A percentile compares a stretch with the other conserved stretches of the same genome.
Conservation (phyloP, 345 rosid genomes). For the Nasturtium officinale region DNA sequence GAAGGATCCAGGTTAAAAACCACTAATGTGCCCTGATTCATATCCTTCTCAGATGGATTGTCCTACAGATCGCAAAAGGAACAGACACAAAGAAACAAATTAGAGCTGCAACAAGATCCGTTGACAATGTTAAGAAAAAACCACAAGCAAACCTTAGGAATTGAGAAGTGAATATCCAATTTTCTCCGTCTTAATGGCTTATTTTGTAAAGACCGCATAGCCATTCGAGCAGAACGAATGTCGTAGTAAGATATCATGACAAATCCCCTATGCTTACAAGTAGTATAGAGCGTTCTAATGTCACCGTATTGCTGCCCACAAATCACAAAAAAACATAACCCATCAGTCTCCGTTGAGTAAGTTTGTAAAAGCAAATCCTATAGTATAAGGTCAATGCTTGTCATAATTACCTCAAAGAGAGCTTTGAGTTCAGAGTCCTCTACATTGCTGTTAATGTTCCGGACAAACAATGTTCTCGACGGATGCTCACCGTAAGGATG, state of each 20-base stretch:
- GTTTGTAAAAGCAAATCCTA: constrained; percentile 2
- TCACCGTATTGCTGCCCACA: constrained; percentile 77
- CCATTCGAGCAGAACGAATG: constrained; percentile 82
- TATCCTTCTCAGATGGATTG: constrained; percentile 71
- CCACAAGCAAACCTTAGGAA: constrained; percentile 61
- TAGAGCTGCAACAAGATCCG: background rate
- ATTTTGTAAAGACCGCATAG: constrained; percentile 76
- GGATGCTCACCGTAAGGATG: constrained; percentile 90
- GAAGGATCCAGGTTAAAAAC: constrained; percentile 83
- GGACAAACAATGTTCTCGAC: constrained; percentile 78
- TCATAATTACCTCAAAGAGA: constrained; percentile 66
- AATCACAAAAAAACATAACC: constrained; percentile 12
- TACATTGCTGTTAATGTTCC: constrained; percentile 81
- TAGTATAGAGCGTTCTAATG: constrained; percentile 77
- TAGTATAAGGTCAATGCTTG: background rate
- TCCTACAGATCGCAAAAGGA: constrained; percentile 48
- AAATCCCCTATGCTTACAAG: constrained; percentile 89
- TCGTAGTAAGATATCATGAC: constrained; percentile 91
- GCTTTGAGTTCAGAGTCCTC: constrained; percentile 69
- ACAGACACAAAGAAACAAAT: background rate
- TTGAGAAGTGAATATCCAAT: constrained; percentile 86
- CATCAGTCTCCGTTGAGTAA: constrained; percentile 29
- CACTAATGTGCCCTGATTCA: constrained; percentile 82
- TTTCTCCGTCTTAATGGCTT: constrained; percentile 85
- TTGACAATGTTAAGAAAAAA: background rate